phyloP scores from a whole-genome alignment of 371 early-diverging fungal genomes.

The Haplosporangium sp. region DNA sequence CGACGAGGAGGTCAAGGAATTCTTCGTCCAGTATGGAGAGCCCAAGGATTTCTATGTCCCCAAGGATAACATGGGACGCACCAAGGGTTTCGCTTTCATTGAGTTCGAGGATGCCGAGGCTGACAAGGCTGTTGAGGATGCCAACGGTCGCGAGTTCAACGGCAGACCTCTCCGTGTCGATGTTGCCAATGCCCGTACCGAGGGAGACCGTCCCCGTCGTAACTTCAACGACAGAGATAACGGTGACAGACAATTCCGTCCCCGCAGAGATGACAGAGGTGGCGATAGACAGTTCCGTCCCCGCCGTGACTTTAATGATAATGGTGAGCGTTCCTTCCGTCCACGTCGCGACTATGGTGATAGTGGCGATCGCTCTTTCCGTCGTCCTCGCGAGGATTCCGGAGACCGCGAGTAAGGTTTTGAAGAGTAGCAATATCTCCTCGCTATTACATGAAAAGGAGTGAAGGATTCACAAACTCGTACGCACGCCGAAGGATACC shows the following conservation, averaged over 20 bases:
- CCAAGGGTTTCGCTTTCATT: conserved; percentile 85
- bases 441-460: neutral
- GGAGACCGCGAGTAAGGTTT: conserved; percentile 29
- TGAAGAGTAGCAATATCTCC: neutral
- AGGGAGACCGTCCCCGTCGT: conserved; percentile 23
- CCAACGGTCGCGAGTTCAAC: conserved; percentile 71
- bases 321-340: conserved; percentile 6
- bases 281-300: conserved; percentile 14
- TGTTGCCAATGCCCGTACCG: conserved; percentile 23
- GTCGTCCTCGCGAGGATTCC: conserved; percentile 14
- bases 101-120: conserved; percentile 66
- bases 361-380: conserved; percentile 14
- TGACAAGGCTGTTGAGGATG: conserved; percentile 64
- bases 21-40: conserved; percentile 59
- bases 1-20: conserved; percentile 61
- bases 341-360: conserved; percentile 14
- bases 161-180: conserved; percentile 72
- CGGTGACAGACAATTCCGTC: conserved; percentile 24
- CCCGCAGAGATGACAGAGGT: conserved; percentile 27
- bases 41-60: conserved; percentile 57
- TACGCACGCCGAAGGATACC: conserved; percentile 5
- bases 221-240: conserved; percentile 18
- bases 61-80: conserved; percentile 67
- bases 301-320: conserved; percentile 6
- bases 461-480: conserved; percentile 1